Percentiles rank a stretch among this genome's conserved stretches.
Conservation (phyloP, 352 stramenopile genomes). For the Phytophthora lateralis region DNA sequence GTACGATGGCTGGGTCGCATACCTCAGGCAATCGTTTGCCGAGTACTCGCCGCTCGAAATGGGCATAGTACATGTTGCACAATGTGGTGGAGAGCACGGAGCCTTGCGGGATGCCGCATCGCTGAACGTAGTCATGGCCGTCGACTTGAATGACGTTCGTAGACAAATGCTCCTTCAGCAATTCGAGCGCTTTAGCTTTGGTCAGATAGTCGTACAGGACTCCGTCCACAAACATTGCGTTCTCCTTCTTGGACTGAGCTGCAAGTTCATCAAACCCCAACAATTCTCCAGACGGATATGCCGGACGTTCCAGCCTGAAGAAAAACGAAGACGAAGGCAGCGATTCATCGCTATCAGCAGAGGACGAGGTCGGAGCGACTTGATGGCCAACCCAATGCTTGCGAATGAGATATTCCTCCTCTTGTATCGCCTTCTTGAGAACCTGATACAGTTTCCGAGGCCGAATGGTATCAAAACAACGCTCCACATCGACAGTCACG, state of each 20-base stretch:
- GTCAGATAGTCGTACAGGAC: slow-evolving; percentile 81
- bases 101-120: slow-evolving; percentile 78
- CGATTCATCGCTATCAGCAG: slow-evolving; percentile 1
- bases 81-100: slow-evolving; percentile 82
- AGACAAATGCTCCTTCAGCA: slow-evolving; percentile 74
- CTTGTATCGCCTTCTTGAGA: slow-evolving; percentile 61
- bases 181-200: slow-evolving; percentile 47
- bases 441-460: slow-evolving; percentile 66
- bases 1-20: slow-evolving; percentile 14
- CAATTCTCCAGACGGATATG: slow-evolving; percentile 59
- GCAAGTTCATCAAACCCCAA: slow-evolving; percentile 58
- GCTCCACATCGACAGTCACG: slow-evolving; percentile 77
- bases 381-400: slow-evolving; percentile 76
- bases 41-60: slow-evolving; percentile 73
- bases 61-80: slow-evolving; percentile 83
- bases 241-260: slow-evolving; percentile 42
- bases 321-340: slow-evolving; percentile 31
- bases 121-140: slow-evolving; percentile 55
- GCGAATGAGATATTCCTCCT: slow-evolving; percentile 80
- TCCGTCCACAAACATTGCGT: slow-evolving; percentile 69
- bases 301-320: slow-evolving; percentile 68
- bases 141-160: slow-evolving; percentile 63
- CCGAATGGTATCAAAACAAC: slow-evolving; percentile 84
- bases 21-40: slow-evolving; percentile 43
- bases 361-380: slow-evolving; percentile 28